phyloP scores from a whole-genome alignment of 2,329 filamentous ascomycete genomes.

The Teratosphaeriaceae sp. region DNA sequence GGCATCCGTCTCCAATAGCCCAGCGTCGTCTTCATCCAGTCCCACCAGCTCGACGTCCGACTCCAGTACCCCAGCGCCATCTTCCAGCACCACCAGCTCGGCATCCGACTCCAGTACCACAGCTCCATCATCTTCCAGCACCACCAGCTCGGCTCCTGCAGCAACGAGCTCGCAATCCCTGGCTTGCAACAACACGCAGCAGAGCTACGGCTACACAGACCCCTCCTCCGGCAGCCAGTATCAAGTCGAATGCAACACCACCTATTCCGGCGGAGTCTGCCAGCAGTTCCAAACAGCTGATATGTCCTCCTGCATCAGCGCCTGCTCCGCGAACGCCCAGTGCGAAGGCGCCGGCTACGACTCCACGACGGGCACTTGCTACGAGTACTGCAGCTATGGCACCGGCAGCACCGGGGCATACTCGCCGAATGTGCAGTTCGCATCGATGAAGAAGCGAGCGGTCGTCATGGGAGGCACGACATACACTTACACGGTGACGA shows the following conservation, averaged over 20 bases:
- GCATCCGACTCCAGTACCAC: background rate
- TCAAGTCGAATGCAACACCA: conserved; percentile 8
- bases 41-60: too few species aligned
- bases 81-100: conserved; percentile 1
- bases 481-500: conserved; percentile 5
- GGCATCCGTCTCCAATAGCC: background rate
- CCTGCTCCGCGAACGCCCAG: conserved; percentile 5
- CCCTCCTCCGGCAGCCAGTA: conserved; percentile 7
- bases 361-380: conserved; percentile 2
- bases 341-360: conserved; percentile 8
- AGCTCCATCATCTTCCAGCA: too few species aligned
- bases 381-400: conserved; percentile 4
- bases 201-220: conserved; percentile 7
- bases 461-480: conserved; percentile 5
- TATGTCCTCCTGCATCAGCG: conserved; percentile 6
- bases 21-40: too few species aligned
- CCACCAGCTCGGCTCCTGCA: too few species aligned
- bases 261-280: conserved; percentile 4
- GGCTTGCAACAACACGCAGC: conserved; percentile 5
- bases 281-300: background rate
- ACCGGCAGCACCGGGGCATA: background rate
- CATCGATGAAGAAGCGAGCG: conserved; percentile 4
- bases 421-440: conserved; percentile 7
- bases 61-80: background rate
- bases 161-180: background rate